Percentiles rank a stretch among this genome's conserved stretches.
Conservation (phyloP, 176 grass and related monocot species). For the Ensete ventricosum region DNA sequence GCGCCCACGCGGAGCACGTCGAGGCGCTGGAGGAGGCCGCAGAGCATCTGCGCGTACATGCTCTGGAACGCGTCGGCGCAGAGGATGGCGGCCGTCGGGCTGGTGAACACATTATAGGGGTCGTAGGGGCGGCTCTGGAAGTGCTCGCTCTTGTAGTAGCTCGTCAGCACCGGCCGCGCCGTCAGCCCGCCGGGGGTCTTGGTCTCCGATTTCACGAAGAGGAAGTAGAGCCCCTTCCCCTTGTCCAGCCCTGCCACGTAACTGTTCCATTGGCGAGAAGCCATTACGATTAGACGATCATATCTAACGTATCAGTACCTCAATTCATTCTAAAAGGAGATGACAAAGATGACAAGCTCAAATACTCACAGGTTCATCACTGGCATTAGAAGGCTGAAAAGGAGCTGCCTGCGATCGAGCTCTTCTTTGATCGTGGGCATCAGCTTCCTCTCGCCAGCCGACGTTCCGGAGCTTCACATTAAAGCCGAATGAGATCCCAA, state of each 20-base stretch:
- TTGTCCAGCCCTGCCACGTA: slow-evolving; percentile 76
- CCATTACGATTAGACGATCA: neutral
- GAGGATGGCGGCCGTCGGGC: slow-evolving; percentile 79
- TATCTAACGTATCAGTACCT: neutral
- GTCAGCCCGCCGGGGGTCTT: slow-evolving; percentile 71
- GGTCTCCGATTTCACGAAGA: slow-evolving; percentile 93
- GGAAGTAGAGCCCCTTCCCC: slow-evolving; percentile 86
- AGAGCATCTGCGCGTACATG: slow-evolving; percentile 99
- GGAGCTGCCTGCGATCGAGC: slow-evolving; percentile 77
- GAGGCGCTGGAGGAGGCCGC: slow-evolving; percentile 72
- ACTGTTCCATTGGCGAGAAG: slow-evolving; percentile 30
- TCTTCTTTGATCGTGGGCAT: slow-evolving; percentile 93
- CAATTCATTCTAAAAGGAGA: neutral
- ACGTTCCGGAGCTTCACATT: slow-evolving; percentile 66
- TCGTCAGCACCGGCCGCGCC: slow-evolving; percentile 86
- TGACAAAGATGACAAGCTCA: neutral
- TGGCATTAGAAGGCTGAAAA: slow-evolving; percentile 89
- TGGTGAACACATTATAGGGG: slow-evolving; percentile 84
- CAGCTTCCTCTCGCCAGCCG: slow-evolving; percentile 90
- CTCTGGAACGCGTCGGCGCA: slow-evolving; percentile 93
- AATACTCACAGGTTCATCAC: slow-evolving; percentile 85
- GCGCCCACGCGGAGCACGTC: slow-evolving; percentile 89
- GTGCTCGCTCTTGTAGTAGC: slow-evolving; percentile 95
- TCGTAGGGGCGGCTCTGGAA: slow-evolving; percentile 83
- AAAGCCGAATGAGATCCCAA: neutral